A percentile compares a stretch with the other conserved stretches of the same genome.
Evolutionary conservation across 768 basidiomycete species (phyloP).

Genomic region (Candolleomyces efflorescens): DNA sequence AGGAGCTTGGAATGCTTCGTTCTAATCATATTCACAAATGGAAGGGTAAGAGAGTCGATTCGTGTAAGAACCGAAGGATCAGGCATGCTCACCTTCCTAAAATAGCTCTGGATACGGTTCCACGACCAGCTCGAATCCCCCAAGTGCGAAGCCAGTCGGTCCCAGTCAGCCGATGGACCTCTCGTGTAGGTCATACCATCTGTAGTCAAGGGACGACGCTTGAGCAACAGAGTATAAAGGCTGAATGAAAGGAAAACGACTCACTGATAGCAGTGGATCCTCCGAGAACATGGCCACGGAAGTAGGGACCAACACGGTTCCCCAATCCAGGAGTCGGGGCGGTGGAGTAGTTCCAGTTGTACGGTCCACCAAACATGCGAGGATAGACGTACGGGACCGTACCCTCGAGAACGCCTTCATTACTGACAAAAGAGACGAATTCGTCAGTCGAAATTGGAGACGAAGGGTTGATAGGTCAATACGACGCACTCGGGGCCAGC

Average conservation of each 20-base stretch:
- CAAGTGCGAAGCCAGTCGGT: too few relatives aligned
- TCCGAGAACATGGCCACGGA: constrained; percentile 23
- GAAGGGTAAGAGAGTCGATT: too few relatives aligned
- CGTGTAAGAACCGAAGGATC: too few relatives aligned
- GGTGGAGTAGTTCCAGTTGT: constrained; percentile 26
- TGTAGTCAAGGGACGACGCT: too few relatives aligned
- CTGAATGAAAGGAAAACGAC: neutral
- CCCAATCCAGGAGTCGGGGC: constrained; percentile 18
- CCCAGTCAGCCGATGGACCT: too few relatives aligned
- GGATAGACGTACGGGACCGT: neutral
- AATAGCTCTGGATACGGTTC: too few relatives aligned
- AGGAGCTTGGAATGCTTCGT: constrained; percentile 13
- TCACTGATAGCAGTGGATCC: constrained; percentile 25
- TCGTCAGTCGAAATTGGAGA: neutral
- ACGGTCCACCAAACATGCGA: neutral
- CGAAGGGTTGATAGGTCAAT: neutral
- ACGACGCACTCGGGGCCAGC: constrained; percentile 47
- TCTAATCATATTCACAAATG: too few relatives aligned
- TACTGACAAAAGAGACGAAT: neutral
- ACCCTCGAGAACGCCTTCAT: neutral
- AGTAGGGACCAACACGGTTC: constrained; percentile 15
- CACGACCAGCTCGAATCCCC: too few relatives aligned
- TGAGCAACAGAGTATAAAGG: too few relatives aligned
- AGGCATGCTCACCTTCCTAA: too few relatives aligned
- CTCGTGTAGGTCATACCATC: too few relatives aligned